phyloP scores from a whole-genome alignment of 2,329 filamentous ascomycete genomes.

The Alternaria viburni region DNA sequence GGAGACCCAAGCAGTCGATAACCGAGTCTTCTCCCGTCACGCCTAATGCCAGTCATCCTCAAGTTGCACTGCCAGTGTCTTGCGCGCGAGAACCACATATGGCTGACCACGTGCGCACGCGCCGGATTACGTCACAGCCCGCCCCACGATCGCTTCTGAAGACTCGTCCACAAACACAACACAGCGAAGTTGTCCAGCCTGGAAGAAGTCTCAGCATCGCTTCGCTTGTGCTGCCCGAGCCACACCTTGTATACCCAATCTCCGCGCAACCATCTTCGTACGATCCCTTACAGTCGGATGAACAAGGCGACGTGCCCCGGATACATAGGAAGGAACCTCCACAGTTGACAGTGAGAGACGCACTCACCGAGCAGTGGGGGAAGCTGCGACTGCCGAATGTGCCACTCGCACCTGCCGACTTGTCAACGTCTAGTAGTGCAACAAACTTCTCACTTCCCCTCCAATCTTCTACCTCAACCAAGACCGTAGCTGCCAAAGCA shows the following conservation, averaged over 20 bases:
- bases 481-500: background rate
- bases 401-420: background rate
- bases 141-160: background rate
- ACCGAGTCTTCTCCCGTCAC: background rate
- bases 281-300: background rate
- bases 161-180: background rate
- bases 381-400: background rate
- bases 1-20: background rate
- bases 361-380: conserved; percentile 1
- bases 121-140: background rate
- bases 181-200: background rate
- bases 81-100: background rate
- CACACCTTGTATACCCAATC: background rate
- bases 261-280: background rate
- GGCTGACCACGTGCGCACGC: conserved; percentile 3
- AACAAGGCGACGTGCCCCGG: background rate
- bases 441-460: background rate
- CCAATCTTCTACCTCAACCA: background rate
- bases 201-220: background rate
- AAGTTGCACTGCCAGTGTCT: background rate
- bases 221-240: background rate
- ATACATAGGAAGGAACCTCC: background rate
- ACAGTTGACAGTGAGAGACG: background rate
- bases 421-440: background rate
- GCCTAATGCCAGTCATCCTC: background rate